Conservation (phyloP, 2,329 filamentous ascomycete genomes). For the Aspergillus udagawae region DNA sequence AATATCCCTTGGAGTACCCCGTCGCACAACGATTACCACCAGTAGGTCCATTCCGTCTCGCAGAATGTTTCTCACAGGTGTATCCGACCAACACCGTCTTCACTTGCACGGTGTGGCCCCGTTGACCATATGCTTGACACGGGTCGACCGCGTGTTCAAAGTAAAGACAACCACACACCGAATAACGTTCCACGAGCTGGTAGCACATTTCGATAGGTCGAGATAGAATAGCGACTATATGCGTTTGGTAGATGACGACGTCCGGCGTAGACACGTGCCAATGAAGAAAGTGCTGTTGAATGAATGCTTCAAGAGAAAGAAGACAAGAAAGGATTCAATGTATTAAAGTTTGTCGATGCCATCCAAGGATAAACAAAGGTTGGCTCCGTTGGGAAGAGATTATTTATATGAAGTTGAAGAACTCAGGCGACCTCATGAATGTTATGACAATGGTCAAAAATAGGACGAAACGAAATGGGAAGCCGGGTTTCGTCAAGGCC, state of each 20-base stretch:
- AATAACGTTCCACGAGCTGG: slow-evolving; percentile 79
- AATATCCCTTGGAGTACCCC: slow-evolving; percentile 21
- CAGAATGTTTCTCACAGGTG: slow-evolving; percentile 59
- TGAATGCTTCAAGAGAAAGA: not conserved
- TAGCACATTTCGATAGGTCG: slow-evolving; percentile 68
- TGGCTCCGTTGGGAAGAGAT: not conserved
- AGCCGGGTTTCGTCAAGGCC: not conserved
- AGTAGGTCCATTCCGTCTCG: slow-evolving; percentile 3
- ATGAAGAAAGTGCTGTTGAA: not conserved
- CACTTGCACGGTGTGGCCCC: slow-evolving; percentile 67
- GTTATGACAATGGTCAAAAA: not conserved
- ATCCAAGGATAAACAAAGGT: not conserved
- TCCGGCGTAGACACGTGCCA: not conserved
- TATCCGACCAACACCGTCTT: slow-evolving; percentile 80
- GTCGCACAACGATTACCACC: slow-evolving; percentile 20
- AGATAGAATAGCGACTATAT: not conserved
- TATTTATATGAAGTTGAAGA: not conserved
- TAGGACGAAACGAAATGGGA: not conserved
- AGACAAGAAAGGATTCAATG: not conserved
- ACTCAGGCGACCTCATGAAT: not conserved
- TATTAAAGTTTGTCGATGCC: not conserved
- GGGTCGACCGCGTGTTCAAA: slow-evolving; percentile 82
- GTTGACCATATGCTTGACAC: slow-evolving; percentile 69
- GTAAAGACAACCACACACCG: slow-evolving; percentile 83
- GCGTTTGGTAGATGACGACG: not conserved